Base-by-base conservation (phyloP, 2,329 filamentous ascomycete genomes). In the Aspergillus latus region DNA sequence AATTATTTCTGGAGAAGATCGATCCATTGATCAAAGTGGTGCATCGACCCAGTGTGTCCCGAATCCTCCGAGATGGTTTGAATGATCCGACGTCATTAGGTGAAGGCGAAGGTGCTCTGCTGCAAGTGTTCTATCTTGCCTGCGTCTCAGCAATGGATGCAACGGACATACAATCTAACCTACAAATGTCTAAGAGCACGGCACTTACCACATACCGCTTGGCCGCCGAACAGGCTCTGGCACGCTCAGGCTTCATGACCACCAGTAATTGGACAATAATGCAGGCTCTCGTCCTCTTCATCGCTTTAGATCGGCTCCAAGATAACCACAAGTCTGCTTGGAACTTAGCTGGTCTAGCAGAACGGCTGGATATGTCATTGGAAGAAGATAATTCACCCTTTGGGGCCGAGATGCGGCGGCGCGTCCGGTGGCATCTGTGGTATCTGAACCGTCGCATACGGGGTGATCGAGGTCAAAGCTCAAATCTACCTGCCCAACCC, bases 61-160 rank as follows among this genome's bases (percentile, higher is more conserved):
- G 74, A 4, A 75, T 75, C 2, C 68, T 84, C 21, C 62, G 78
- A 26, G 71, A 76, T 26, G 77, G 79, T 2, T 70, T 77, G 1
- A 73, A 73, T 43, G 73, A 78, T 49, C 67, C 79, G 2, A 72
- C 77, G 26, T 77, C 75, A 49, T 66, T 81, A 5, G 68, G 72
- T 21, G 80, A 77, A 60, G 76, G 77, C 5, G 75, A 83, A 28
- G 82, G 85, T 62, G 75, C 78, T 7, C 68, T 85, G 16, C 68
- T 85, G 8, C 85, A 85, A 62, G 74, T 81, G 11, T 80, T 86
- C 37, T 86, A 85, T 68, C 83, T 84, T 58, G 77, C 76, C 3
- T 78, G 80, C 0, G 74, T 82, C 1, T 82, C 81, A 2, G 81
- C 80, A 57, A 69, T 82, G 40, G 66, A 54, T 32, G 59, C 59